Percentiles rank a stretch among this genome's conserved stretches.
Conservation (phyloP, 2,329 filamentous ascomycete species). For the Arthrocladium fulminans region DNA sequence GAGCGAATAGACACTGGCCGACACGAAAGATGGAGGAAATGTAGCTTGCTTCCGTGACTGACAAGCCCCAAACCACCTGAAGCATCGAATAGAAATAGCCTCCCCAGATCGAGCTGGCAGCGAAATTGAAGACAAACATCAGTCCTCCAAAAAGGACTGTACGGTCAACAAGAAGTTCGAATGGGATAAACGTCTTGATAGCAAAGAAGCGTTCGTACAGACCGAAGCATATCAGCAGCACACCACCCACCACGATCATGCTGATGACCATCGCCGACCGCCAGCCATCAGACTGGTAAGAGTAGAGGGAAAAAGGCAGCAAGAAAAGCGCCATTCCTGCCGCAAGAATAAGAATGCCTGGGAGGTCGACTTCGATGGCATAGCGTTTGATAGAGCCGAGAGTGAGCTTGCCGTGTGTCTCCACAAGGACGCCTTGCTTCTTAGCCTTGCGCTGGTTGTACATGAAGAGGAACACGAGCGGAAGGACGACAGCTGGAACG, state of each 20-base stretch:
- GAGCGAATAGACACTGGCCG: constrained; percentile 43
- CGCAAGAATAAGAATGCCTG: constrained; percentile 52
- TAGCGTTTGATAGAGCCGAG: constrained; percentile 37
- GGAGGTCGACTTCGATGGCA: constrained; percentile 47
- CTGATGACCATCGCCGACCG: constrained; percentile 39
- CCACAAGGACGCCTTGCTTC: constrained; percentile 43
- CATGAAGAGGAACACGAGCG: constrained; percentile 41
- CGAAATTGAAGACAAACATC: constrained; percentile 18
- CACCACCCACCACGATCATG: constrained; percentile 45
- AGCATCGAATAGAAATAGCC: constrained; percentile 23
- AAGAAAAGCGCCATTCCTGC: constrained; percentile 54
- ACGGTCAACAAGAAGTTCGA: constrained; percentile 31
- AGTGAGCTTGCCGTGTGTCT: constrained; percentile 28
- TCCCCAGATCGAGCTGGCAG: constrained; percentile 26
- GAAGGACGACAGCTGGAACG: constrained; percentile 10
- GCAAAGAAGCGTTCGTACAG: constrained; percentile 47
- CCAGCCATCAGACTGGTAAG: constrained; percentile 33
- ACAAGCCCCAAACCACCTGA: constrained; percentile 14
- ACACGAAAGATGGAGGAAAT: constrained; percentile 43
- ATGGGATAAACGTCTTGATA: constrained; percentile 46
- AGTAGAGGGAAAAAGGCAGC: constrained; percentile 53
- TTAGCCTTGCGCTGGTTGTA: constrained; percentile 54
- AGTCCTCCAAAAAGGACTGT: constrained; percentile 17
- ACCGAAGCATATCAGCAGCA: constrained; percentile 46
- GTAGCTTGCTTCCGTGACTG: constrained; percentile 27